A percentile compares a stretch with the other conserved stretches of the same genome.
Conservation (phyloP, 129 eudicot genomes). For the Tagetes patula region DNA sequence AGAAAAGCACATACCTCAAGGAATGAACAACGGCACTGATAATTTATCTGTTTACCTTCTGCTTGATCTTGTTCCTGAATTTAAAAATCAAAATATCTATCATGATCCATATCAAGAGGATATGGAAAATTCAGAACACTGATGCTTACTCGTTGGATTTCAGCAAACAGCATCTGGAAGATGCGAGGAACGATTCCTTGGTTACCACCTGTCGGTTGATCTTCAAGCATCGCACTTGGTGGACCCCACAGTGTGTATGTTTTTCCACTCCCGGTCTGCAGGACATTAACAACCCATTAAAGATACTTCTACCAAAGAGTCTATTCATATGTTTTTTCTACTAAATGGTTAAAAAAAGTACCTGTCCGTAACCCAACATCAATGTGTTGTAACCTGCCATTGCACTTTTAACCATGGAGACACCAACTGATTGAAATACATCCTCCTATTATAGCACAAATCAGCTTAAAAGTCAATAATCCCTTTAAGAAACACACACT, state of each 20-base stretch:
- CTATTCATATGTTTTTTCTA: neutral
- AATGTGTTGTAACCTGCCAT: slow-evolving; percentile 92
- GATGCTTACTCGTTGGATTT: slow-evolving; percentile 66
- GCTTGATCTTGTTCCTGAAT: slow-evolving; percentile 65
- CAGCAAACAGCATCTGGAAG: slow-evolving; percentile 73
- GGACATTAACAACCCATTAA: slow-evolving; percentile 18
- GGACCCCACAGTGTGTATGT: slow-evolving; percentile 99
- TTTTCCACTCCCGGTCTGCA: slow-evolving; percentile 94
- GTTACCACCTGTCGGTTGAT: slow-evolving; percentile 46
- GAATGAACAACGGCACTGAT: slow-evolving; percentile 91
- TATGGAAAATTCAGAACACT: slow-evolving; percentile 16
- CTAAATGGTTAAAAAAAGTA: slow-evolving; percentile 13
- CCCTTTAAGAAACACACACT: neutral
- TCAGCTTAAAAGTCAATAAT: neutral
- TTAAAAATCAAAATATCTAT: slow-evolving; percentile 4
- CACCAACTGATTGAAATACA: slow-evolving; percentile 69
- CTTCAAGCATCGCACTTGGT: slow-evolving; percentile 91
- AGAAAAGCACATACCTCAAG: slow-evolving; percentile 69
- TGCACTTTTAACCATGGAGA: slow-evolving; percentile 77
- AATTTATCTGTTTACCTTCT: slow-evolving; percentile 65
- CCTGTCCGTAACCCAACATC: slow-evolving; percentile 88
- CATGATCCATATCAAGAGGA: neutral
- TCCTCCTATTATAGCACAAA: slow-evolving; percentile 64
- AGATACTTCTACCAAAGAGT: slow-evolving; percentile 5
- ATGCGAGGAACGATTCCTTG: slow-evolving; percentile 94